These are phyloP conservation scores for bread wheat (Triticum aestivum) DNA, from an alignment of 176 grass and related monocot genomes.

Conservation along the genomic window DNA sequence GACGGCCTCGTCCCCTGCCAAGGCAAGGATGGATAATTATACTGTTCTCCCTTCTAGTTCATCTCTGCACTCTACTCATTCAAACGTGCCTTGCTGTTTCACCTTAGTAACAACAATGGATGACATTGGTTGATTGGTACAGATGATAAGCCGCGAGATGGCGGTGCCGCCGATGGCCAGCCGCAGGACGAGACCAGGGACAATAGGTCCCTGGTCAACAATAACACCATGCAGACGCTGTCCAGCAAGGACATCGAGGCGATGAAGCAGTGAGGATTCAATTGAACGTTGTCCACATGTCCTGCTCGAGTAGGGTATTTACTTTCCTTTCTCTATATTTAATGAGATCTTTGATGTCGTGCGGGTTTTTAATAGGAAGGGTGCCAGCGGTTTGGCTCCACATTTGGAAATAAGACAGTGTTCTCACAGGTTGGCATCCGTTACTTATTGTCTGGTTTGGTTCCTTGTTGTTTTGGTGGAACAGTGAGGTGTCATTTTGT, in stretches of 20 bases:
- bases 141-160: slow-evolving; percentile 53
- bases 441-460: neutral
- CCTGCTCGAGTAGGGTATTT: neutral
- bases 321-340: neutral
- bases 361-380: slow-evolving; percentile 43
- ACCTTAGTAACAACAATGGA: neutral
- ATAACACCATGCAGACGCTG: slow-evolving; percentile 87
- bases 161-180: slow-evolving; percentile 19
- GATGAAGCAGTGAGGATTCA: slow-evolving; percentile 64
- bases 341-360: neutral
- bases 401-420: slow-evolving; percentile 73
- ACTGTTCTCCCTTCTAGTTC: neutral
- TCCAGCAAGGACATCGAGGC: slow-evolving; percentile 89
- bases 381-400: slow-evolving; percentile 78
- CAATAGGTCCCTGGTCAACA: slow-evolving; percentile 83
- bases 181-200: slow-evolving; percentile 54
- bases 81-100: neutral
- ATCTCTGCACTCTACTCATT: neutral
- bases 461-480: neutral
- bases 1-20: slow-evolving; percentile 37
- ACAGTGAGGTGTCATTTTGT: neutral
- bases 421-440: slow-evolving; percentile 76
- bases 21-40: slow-evolving; percentile 1
- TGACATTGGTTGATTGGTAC: neutral
- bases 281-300: too few species aligned